Conservation (phyloP, 139 green algal genomes). For the Ettlia oleoabundans region DNA sequence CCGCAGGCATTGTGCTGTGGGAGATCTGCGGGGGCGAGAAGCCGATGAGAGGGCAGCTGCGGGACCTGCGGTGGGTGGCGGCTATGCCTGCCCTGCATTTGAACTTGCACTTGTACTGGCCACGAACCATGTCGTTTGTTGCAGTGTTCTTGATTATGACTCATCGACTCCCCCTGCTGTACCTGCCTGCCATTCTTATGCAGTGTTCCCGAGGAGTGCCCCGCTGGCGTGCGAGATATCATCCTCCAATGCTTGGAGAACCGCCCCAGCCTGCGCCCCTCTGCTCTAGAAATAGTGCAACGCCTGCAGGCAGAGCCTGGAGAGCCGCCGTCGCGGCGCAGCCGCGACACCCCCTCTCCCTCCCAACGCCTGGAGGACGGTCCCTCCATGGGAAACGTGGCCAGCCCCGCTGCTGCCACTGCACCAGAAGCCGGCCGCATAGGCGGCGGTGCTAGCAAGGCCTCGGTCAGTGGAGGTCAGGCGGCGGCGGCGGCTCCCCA, state of each 20-base stretch:
- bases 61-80: constrained; percentile 18
- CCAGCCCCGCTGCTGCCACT: too few relatives aligned
- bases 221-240: constrained; percentile 22
- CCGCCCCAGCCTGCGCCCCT: constrained; percentile 23
- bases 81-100: too few relatives aligned
- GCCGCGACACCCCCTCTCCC: not conserved
- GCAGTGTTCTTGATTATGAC: not conserved
- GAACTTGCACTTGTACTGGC: too few relatives aligned
- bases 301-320: not conserved
- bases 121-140: too few relatives aligned
- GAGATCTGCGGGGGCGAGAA: constrained; percentile 39
- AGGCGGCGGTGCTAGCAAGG: too few relatives aligned
- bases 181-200: not conserved
- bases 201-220: constrained; percentile 47
- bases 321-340: not conserved
- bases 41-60: constrained; percentile 34
- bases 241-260: constrained; percentile 43
- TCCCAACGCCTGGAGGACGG: not conserved
- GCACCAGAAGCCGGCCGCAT: not conserved
- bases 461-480: too few relatives aligned
- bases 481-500: too few relatives aligned
- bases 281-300: constrained; percentile 35
- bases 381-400: too few relatives aligned
- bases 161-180: too few relatives aligned
- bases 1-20: too few relatives aligned